Base-by-base conservation (phyloP, 2,329 filamentous ascomycete species). In the Scytalidium sp. region DNA sequence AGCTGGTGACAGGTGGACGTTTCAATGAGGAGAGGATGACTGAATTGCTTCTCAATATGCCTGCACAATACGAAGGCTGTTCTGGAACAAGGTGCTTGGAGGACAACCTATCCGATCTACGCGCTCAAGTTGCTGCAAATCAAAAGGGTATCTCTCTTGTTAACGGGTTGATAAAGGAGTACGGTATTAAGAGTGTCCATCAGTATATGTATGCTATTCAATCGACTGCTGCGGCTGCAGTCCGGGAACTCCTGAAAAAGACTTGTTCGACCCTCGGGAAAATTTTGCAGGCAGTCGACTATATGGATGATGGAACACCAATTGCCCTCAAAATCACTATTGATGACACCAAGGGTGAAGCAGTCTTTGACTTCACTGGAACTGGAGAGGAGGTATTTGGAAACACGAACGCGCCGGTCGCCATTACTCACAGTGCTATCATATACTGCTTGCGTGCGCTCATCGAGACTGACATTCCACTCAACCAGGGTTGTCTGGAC, bases 301-400 rank as follows among this genome's bases (percentile, higher is more conserved):
- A 83, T 72, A 93, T 93, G 87, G 89, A 93, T 56, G 88, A 93
- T 58, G 88, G 88, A n/a, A 87, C 79, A 3, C 86, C 87, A 0
- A 91, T 93, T 60, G 72, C 77, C 41, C 75, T 93, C 11, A 84
- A 82, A 54, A 76, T 93, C 13, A 83, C 80, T 2, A 92, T 93
- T 55, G 80, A 91, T 57, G 77, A 79, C 0, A 75, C 81, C 0
- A 82, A 84, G 25, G 88, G 87, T 13, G 84, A 87, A 50, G 88
- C 88, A 0, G 71, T 85, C 0, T 93, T 92, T 60, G 83, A 92
- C 67, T 87, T 92, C 65, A 76, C 74, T 0, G 88, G 88, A 22
- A 91, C 88, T 0, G 88, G 88, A 0, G 81, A 84, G 0, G 85
- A 92, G 65, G 60, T 58, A 1, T 68, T 61, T 44, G 59, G 76